Evolutionary conservation across 768 basidiomycete genomes (phyloP).

Genomic region (Pleurotus ostreatus): DNA sequence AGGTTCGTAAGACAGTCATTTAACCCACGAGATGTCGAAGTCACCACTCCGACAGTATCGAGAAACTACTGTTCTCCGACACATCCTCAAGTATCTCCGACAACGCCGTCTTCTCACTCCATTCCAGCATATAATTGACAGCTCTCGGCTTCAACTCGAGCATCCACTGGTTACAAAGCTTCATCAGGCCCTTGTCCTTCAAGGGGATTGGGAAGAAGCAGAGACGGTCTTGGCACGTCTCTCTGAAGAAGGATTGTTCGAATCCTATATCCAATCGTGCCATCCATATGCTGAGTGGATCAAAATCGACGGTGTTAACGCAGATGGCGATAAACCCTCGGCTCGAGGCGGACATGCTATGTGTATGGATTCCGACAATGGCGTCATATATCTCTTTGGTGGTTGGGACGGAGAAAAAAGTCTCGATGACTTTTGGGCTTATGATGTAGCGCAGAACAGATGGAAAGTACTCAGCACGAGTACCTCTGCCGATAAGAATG

Average conservation of each 20-base stretch:
- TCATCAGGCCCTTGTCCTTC: constrained; percentile 59
- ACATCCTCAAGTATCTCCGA: constrained; percentile 73
- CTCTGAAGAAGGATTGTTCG: constrained; percentile 57
- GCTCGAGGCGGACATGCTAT: constrained; percentile 78
- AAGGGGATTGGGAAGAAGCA: constrained; percentile 58
- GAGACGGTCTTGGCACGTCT: constrained; percentile 50
- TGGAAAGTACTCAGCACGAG: constrained; percentile 60
- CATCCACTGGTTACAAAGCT: constrained; percentile 68
- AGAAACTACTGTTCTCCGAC: constrained; percentile 61
- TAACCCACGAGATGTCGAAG: too few species aligned
- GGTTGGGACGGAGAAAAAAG: constrained; percentile 75
- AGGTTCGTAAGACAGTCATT: constrained; percentile 39
- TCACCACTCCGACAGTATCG: constrained; percentile 42
- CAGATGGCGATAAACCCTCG: constrained; percentile 61
- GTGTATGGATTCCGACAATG: constrained; percentile 66
- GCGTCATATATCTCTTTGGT: constrained; percentile 70
- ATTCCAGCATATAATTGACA: constrained; percentile 52
- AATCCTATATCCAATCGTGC: constrained; percentile 50
- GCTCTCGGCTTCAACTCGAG: constrained; percentile 56
- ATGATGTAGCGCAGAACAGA: constrained; percentile 50
- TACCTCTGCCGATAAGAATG: constrained; percentile 54
- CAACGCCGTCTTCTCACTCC: constrained; percentile 69
- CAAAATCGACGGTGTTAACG: constrained; percentile 53
- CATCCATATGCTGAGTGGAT: constrained; percentile 62
- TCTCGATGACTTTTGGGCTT: constrained; percentile 79